A percentile compares a stretch with the other conserved stretches of the same genome.
Conservation (phyloP, 2,329 filamentous ascomycete species). For the Colletotrichum brevisporum region DNA sequence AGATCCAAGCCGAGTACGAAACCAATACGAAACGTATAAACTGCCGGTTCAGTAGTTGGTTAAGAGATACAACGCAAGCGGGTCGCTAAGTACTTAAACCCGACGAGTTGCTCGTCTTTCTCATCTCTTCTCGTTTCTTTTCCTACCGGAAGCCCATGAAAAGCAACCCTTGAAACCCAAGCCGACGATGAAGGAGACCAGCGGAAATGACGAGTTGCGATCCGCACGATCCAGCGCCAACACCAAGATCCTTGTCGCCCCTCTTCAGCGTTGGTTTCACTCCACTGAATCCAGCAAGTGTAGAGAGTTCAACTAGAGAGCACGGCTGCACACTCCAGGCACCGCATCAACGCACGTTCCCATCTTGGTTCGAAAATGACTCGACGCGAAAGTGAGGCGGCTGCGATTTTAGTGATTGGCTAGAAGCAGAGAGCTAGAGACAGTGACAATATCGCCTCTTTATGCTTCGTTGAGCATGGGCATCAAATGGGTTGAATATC, state of each 20-base stretch:
- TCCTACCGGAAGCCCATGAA: background rate
- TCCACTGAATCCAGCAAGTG: conserved; percentile 4
- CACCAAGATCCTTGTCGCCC: background rate
- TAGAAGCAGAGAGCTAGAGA: background rate
- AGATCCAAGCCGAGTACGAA: conserved; percentile 37
- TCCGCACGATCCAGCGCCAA: background rate
- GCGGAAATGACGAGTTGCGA: background rate
- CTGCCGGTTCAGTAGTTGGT: background rate
- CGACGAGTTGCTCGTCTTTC: background rate
- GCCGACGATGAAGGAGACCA: background rate
- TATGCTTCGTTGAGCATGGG: no score
- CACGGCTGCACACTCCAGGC: background rate
- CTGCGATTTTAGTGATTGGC: background rate
- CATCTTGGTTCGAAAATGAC: background rate
- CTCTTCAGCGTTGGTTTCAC: background rate
- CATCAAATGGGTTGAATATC: no score
- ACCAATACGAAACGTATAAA: conserved; percentile 27
- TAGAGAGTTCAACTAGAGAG: background rate
- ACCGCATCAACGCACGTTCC: conserved; percentile 12
- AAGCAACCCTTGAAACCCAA: background rate
- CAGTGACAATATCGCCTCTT: no score
- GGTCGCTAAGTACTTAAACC: background rate
- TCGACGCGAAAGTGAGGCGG: background rate
- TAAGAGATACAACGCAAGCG: conserved; percentile 1
- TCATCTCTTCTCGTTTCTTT: background rate